Percentiles rank a stretch among this genome's conserved stretches.
Evolutionary conservation across 106 monocot species (phyloP).

Genomic region (Hemerocallis citrina): DNA sequence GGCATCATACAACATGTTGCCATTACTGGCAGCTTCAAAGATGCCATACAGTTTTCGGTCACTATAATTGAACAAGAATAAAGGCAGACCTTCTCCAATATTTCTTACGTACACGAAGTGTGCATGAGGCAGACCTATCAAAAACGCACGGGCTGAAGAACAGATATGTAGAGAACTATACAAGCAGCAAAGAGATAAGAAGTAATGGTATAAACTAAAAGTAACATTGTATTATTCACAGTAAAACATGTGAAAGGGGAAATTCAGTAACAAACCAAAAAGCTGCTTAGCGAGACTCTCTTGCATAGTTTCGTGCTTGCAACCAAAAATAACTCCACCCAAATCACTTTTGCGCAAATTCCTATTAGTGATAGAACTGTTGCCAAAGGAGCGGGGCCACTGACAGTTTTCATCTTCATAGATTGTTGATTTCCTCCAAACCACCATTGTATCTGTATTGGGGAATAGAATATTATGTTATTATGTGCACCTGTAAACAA

Average conservation of each 20-base stretch:
- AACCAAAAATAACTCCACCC: conserved; percentile 47
- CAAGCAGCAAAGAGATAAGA: neutral
- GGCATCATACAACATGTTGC: conserved; percentile 46
- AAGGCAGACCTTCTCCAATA: conserved; percentile 49
- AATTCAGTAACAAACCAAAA: conserved; percentile 24
- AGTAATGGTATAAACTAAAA: neutral
- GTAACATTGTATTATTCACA: neutral
- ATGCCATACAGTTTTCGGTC: conserved; percentile 65
- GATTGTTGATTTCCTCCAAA: neutral
- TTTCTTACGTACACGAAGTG: conserved; percentile 60
- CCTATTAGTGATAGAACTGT: conserved; percentile 3
- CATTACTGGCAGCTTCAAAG: conserved; percentile 62
- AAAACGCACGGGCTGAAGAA: neutral
- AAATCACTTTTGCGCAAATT: conserved; percentile 27
- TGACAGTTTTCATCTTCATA: neutral
- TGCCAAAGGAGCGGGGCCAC: neutral
- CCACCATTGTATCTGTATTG: neutral
- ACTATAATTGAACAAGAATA: conserved; percentile 71
- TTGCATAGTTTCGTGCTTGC: conserved; percentile 31
- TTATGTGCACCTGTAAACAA: too few species aligned
- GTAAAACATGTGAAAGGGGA: neutral
- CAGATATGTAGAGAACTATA: neutral
- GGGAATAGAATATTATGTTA: too few species aligned
- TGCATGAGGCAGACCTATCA: conserved; percentile 50
- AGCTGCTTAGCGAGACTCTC: conserved; percentile 40